phyloP scores from a whole-genome alignment of 257 asterid genomes.

The Nicotiana tabacum region DNA sequence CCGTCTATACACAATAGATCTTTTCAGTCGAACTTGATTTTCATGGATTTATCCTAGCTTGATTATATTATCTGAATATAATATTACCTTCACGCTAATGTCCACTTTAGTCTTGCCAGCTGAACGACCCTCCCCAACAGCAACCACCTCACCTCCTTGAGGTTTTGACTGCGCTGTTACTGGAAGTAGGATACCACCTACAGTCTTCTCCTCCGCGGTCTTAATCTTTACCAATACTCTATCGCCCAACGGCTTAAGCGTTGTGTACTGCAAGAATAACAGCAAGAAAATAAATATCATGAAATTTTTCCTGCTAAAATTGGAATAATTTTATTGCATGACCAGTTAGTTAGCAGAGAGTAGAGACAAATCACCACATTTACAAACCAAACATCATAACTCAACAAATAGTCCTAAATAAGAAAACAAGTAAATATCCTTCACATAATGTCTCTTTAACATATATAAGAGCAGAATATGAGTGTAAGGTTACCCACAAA shows the following conservation, averaged over 20 bases:
- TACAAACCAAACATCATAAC: not conserved
- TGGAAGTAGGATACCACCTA: conserved; percentile 89
- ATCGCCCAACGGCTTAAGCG: conserved; percentile 93
- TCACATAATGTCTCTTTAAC: not conserved
- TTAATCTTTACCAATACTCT: conserved; percentile 80
- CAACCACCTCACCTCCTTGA: conserved; percentile 93
- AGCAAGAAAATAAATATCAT: not conserved
- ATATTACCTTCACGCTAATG: conserved; percentile 60
- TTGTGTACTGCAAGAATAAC: conserved; percentile 59
- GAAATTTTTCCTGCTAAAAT: no score
- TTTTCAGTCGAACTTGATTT: not conserved
- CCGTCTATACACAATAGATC: conserved; percentile 42
- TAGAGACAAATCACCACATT: not conserved
- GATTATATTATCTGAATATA: not conserved
- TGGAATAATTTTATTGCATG: not conserved
- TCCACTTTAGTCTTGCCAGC: conserved; percentile 75
- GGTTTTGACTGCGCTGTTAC: conserved; percentile 58
- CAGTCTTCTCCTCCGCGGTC: conserved; percentile 73
- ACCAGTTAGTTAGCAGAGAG: not conserved
- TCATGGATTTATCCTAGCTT: not conserved
- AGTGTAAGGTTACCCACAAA: not conserved
- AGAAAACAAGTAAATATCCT: no score
- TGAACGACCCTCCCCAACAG: conserved; percentile 90
- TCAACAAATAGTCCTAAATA: not conserved
- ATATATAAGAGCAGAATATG: not conserved